A percentile compares a stretch with the other conserved stretches of the same genome.
Evolutionary conservation across 345 rosid species (phyloP).

Genomic region (Noccaea bulbosa): DNA sequence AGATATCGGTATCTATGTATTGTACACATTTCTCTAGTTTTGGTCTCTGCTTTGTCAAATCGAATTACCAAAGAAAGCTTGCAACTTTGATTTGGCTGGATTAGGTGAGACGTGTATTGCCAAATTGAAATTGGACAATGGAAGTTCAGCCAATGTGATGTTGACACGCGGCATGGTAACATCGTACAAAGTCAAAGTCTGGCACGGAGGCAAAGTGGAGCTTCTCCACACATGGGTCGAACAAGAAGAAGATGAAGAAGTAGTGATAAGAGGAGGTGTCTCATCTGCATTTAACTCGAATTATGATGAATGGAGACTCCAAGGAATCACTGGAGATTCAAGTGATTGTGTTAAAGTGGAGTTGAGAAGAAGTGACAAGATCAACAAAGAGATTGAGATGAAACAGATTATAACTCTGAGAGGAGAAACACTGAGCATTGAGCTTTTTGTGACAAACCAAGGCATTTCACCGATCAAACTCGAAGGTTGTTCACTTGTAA

Average conservation of each 20-base stretch:
- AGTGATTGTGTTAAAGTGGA: slow-evolving; percentile 54
- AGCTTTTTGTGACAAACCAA: slow-evolving; percentile 57
- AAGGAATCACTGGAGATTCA: slow-evolving; percentile 62
- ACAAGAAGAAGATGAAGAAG: slow-evolving; percentile 57
- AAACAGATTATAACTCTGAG: slow-evolving; percentile 56
- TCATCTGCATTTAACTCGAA: slow-evolving; percentile 55
- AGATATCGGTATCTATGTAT: slow-evolving; percentile 44
- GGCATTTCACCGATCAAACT: slow-evolving; percentile 48
- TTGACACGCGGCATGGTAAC: slow-evolving; percentile 73
- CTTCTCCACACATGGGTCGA: slow-evolving; percentile 75
- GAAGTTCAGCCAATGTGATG: slow-evolving; percentile 70
- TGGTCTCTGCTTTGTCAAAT: not conserved
- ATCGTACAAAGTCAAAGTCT: slow-evolving; percentile 75
- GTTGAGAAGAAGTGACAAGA: slow-evolving; percentile 53
- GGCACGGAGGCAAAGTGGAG: slow-evolving; percentile 80
- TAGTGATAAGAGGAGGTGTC: slow-evolving; percentile 78
- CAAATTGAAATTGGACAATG: slow-evolving; percentile 64
- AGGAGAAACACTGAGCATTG: slow-evolving; percentile 61
- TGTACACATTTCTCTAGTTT: not conserved
- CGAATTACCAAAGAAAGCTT: not conserved
- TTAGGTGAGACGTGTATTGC: slow-evolving; percentile 63
- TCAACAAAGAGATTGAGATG: slow-evolving; percentile 54
- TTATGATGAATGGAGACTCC: slow-evolving; percentile 60
- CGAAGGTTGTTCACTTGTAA: slow-evolving; percentile 58
- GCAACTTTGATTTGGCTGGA: slow-evolving; percentile 28